Evolutionary conservation across 139 green algal genomes (phyloP), one percentile per base, ranked within the genome.

Genomic region (Asterochloris erici): DNA sequence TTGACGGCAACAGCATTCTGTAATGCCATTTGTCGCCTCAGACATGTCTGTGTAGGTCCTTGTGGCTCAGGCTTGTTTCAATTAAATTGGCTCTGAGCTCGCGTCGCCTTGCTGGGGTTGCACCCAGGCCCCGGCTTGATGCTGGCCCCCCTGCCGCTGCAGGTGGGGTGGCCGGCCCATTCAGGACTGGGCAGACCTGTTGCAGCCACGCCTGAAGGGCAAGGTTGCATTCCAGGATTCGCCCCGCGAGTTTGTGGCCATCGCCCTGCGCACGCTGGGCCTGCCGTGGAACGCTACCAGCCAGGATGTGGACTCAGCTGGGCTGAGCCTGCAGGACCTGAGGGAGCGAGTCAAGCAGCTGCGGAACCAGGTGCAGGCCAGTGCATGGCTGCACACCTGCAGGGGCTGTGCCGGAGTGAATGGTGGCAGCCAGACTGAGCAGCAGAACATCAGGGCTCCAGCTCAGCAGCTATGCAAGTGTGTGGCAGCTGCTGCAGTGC

Each of bases 181-280:
- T 27, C 54, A 75, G 16, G 90, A 95, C 87, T 98, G 94, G 94
- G n/a, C 28, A 11, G 94, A 98, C 86, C 89, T 98, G 79, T 87
- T 96, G 85, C 89, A 93, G 82, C 91, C 94, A 14, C n/a, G 73
- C 21, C 85, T 97, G 14, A 73, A 71, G 17, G 89, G 91, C 14
- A 70, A 87, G 24, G 71, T 98, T 11, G 94, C 86, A 17, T 92
- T 97, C 28, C 71, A 90, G 2, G 91, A 97, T 26, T 93, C 87
- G 0, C 86, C 90, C 0, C 76, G 95, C 21, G 94, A 98, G 78
- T 85, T 98, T 73, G 69, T 98, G 14, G 94, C 90, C 12, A 87
- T 90, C 1, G 92, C 89, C 10, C 74, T 98, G 9, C 94, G 93
- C 71, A 90, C 90, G 0, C 78, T 94, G 13, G 87, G 89, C 13